phyloP scores from a whole-genome alignment of 2,329 filamentous ascomycete genomes.

The Colletotrichum higginsianum region DNA sequence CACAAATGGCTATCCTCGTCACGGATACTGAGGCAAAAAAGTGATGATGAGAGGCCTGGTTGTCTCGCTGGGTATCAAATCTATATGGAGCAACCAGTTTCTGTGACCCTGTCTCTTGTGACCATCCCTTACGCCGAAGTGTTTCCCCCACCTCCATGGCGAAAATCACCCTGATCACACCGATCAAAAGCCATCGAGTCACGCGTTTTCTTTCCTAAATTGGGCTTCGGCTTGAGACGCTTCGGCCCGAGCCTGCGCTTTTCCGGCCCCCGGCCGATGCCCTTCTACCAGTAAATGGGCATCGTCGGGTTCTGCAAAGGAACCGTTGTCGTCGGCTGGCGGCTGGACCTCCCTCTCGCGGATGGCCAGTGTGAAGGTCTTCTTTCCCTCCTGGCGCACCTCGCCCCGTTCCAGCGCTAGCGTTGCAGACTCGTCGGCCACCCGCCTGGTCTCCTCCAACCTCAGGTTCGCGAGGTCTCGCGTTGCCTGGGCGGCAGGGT shows the following conservation, averaged over 20 bases:
- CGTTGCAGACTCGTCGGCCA: constrained; percentile 56
- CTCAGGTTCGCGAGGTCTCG: constrained; percentile 59
- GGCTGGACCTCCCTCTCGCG: constrained; percentile 64
- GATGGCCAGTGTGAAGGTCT: constrained; percentile 64
- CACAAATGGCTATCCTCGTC: too few relatives aligned
- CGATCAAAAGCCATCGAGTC: neutral
- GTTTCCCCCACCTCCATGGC: neutral
- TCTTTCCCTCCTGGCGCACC: constrained; percentile 43
- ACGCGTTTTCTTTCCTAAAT: neutral
- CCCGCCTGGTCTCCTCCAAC: constrained; percentile 60
- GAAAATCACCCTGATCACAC: too few relatives aligned
- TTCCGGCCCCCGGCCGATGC: constrained; percentile 53
- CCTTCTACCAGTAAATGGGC: constrained; percentile 66
- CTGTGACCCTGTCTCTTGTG: neutral
- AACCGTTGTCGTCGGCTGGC: constrained; percentile 48
- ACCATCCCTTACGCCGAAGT: neutral
- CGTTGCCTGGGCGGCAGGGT: constrained; percentile 57
- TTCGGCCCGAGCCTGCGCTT: constrained; percentile 50
- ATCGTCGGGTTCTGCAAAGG: constrained; percentile 48
- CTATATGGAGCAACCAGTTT: constrained; percentile 5
- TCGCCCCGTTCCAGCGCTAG: constrained; percentile 67
- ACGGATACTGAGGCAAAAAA: neutral
- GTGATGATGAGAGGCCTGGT: neutral
- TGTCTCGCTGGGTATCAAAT: constrained; percentile 38
- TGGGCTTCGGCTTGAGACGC: constrained; percentile 37